Conservation (phyloP, 257 asterid species). For the Oldenlandia corymbosa region DNA sequence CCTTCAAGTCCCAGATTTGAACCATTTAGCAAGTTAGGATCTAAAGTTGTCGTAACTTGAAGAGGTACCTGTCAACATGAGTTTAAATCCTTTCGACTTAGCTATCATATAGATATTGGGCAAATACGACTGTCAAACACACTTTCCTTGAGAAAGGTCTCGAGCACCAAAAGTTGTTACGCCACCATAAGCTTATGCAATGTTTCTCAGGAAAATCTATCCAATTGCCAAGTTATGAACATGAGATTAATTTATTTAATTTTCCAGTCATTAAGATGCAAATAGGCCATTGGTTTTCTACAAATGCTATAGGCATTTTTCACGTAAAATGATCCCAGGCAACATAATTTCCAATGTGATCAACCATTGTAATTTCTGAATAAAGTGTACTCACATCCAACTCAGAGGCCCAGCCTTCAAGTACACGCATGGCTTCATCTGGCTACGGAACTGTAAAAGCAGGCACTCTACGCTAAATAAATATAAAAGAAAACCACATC, state of each 20-base stretch:
- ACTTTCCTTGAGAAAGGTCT: neutral
- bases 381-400: constrained; percentile 31
- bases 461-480: constrained; percentile 34
- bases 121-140: neutral
- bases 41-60: constrained; percentile 72
- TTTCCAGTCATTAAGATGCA: neutral
- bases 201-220: neutral
- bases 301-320: too few species aligned
- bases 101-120: neutral
- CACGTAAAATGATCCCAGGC: too few species aligned
- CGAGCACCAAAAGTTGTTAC: neutral
- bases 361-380: neutral
- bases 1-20: constrained; percentile 88
- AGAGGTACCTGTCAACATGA: constrained; percentile 61
- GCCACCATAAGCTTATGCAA: neutral
- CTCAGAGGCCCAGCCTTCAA: constrained; percentile 37
- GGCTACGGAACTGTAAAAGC: constrained; percentile 49
- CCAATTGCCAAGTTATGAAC: neutral
- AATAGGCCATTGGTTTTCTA: neutral
- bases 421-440: constrained; percentile 43
- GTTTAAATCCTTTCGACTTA: constrained; percentile 2
- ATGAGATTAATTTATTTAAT: neutral
- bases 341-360: neutral
- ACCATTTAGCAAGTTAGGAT: constrained; percentile 59
- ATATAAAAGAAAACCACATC: neutral